Conservation (phyloP, 306 rosid genomes). For the Castanea mollissima region DNA sequence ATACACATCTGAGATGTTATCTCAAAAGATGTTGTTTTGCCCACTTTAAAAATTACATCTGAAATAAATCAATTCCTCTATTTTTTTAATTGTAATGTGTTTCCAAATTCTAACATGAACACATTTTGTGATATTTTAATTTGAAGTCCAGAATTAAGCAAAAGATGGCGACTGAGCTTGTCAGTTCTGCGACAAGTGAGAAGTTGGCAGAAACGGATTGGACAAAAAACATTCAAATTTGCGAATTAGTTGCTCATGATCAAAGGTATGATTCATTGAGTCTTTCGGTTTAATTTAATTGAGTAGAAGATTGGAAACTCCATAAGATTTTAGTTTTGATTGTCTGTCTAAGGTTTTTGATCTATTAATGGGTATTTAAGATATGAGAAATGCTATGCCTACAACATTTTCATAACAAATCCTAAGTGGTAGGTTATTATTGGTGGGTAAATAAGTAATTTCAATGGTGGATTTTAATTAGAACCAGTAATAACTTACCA, state of each 20-base stretch:
- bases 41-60: not conserved
- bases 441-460: too few relatives aligned
- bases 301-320: not conserved
- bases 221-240: slow-evolving; percentile 79
- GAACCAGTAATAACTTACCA: too few relatives aligned
- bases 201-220: slow-evolving; percentile 80
- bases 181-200: slow-evolving; percentile 80
- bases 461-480: too few relatives aligned
- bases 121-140: slow-evolving; percentile 14
- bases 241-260: slow-evolving; percentile 85
- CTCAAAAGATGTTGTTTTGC: not conserved
- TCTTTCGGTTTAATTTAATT: not conserved
- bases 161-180: slow-evolving; percentile 88
- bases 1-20: not conserved
- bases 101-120: slow-evolving; percentile 2
- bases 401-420: too few relatives aligned
- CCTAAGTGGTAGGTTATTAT: too few relatives aligned
- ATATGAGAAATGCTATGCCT: too few relatives aligned
- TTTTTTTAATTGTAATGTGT: slow-evolving; percentile 1
- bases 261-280: slow-evolving; percentile 49
- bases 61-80: not conserved
- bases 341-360: not conserved
- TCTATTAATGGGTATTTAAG: not conserved
- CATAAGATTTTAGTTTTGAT: not conserved
- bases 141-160: slow-evolving; percentile 15